These are phyloP conservation scores for Chloromonas sp. DNA, from an alignment of 163 green algal genomes.

Conservation along the genomic window DNA sequence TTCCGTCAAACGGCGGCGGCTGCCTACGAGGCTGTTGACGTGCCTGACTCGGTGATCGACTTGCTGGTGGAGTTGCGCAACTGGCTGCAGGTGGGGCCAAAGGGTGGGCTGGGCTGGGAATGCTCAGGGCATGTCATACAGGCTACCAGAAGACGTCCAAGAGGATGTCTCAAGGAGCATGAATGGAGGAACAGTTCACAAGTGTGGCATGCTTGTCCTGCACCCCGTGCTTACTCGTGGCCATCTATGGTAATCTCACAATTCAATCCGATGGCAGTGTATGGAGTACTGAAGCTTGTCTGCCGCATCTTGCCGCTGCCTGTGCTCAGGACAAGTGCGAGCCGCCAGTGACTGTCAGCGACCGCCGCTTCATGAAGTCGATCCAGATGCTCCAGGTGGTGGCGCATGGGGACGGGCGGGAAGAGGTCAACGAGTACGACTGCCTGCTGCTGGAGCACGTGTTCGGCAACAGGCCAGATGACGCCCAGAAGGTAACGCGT, in stretches of 20 bases:
- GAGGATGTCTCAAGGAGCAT: no score
- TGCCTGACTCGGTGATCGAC: conserved; percentile 69
- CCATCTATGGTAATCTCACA: no score
- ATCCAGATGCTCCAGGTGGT: conserved; percentile 81
- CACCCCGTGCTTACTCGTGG: no score
- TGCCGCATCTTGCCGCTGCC: conserved; percentile 5
- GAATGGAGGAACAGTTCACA: no score
- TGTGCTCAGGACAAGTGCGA: conserved; percentile 79
- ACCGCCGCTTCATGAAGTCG: conserved; percentile 90
- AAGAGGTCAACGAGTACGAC: conserved; percentile 66
- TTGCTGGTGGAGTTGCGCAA: conserved; percentile 69
- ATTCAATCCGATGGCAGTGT: no score
- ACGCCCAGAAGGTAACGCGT: conserved; percentile 48
- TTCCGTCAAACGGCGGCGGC: conserved; percentile 36
- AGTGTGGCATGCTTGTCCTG: no score
- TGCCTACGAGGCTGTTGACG: conserved; percentile 45
- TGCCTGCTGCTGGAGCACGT: conserved; percentile 67
- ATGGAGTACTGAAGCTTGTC: no score
- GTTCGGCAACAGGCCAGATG: conserved; percentile 55
- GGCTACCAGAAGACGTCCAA: no score
- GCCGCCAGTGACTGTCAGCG: conserved; percentile 86
- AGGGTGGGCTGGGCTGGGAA: no score
- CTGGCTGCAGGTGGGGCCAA: conserved; percentile 25
- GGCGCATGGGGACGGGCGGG: conserved; percentile 74
- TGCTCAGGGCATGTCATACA: no score